Conservation (phyloP, 2,329 filamentous ascomycete genomes). For the Botrytis tulipae region DNA sequence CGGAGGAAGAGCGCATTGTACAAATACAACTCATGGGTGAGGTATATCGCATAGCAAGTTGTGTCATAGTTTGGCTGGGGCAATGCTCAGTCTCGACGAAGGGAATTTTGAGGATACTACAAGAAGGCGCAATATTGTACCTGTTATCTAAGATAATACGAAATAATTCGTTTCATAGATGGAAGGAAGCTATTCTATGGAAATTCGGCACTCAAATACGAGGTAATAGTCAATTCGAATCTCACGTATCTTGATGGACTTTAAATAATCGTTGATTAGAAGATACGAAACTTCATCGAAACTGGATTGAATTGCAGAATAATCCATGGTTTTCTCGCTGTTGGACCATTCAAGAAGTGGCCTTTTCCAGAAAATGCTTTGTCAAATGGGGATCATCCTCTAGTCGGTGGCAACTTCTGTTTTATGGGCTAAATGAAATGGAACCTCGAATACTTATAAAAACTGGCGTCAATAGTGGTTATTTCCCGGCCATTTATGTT, state of each 20-base stretch:
- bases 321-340: neutral
- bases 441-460: fast-evolving
- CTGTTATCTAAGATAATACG: too few relatives aligned
- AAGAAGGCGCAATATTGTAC: neutral
- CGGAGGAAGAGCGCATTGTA: neutral
- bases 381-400: neutral
- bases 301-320: neutral
- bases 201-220: neutral
- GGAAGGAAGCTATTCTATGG: neutral
- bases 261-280: neutral
- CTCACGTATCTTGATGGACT: neutral
- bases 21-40: neutral
- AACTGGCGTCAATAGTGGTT: neutral
- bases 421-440: too few relatives aligned
- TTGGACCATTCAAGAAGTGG: neutral
- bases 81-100: neutral
- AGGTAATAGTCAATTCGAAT: neutral
- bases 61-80: neutral
- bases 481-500: fast-evolving
- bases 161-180: fast-evolving
- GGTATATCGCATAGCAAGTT: neutral
- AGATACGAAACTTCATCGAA: fast-evolving
- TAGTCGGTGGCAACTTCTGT: neutral
- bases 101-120: neutral
- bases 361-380: neutral